A percentile compares a stretch with the other conserved stretches of the same genome.
These are phyloP conservation scores for Pezicula carpinea DNA, from an alignment of 2,329 filamentous ascomycete species.

Conservation along the genomic window DNA sequence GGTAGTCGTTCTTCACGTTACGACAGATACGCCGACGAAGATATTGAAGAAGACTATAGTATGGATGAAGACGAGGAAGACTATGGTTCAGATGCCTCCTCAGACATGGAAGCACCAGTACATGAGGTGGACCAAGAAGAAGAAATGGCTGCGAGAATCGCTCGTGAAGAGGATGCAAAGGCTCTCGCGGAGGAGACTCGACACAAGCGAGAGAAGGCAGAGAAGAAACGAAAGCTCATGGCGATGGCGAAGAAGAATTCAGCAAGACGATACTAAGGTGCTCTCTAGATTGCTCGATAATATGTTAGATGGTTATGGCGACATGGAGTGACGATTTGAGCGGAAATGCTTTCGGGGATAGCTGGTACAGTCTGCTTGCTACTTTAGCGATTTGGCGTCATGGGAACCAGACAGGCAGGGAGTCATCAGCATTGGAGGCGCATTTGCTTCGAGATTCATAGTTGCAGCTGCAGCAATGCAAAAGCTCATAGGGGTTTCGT, in stretches of 20 bases:
- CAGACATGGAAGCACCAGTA: constrained; percentile 74
- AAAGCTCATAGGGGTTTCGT: too few relatives aligned
- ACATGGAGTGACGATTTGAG: background rate
- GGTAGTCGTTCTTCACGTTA: constrained; percentile 31
- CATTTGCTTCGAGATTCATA: background rate
- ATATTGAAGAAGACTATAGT: constrained; percentile 35
- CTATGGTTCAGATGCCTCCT: constrained; percentile 62
- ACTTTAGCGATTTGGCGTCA: constrained; percentile 1
- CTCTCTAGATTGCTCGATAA: too few relatives aligned
- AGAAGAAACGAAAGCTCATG: constrained; percentile 29
- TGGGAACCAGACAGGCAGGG: background rate
- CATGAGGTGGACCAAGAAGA: constrained; percentile 74
- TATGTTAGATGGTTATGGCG: background rate
- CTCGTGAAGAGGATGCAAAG: constrained; percentile 62
- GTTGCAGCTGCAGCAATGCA: background rate
- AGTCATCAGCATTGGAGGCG: constrained; percentile 1
- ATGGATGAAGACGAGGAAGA: constrained; percentile 56
- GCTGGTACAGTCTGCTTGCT: background rate
- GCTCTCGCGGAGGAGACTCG: constrained; percentile 58
- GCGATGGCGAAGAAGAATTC: constrained; percentile 25
- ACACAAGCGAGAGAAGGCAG: constrained; percentile 59
- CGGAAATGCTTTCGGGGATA: background rate
- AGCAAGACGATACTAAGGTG: too few relatives aligned
- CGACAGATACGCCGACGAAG: constrained; percentile 27
- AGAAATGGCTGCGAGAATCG: constrained; percentile 52